phyloP scores from a whole-genome alignment of 768 basidiomycete genomes.

The Auriculariales sp. region DNA sequence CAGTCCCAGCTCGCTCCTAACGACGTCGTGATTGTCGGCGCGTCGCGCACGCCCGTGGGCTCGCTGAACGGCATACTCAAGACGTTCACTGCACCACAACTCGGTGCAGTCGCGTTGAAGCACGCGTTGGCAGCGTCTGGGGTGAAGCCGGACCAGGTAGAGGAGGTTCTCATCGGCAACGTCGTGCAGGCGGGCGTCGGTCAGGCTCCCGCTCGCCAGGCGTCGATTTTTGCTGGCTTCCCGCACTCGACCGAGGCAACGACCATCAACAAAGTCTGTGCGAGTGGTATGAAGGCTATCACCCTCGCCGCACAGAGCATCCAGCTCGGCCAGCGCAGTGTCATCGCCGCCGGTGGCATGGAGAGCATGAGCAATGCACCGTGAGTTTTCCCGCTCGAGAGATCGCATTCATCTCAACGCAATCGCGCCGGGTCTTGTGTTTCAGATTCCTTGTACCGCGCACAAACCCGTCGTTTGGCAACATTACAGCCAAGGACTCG shows the following conservation, averaged over 20 bases:
- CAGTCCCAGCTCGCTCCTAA: slow-evolving; percentile 30
- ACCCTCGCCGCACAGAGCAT: slow-evolving; percentile 89
- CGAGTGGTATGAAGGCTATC: slow-evolving; percentile 90
- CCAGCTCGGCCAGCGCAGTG: slow-evolving; percentile 65
- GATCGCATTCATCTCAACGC: slow-evolving; percentile 2
- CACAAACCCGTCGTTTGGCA: slow-evolving; percentile 72
- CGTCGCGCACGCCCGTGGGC: slow-evolving; percentile 86
- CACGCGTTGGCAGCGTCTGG: slow-evolving; percentile 72
- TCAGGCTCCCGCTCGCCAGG: slow-evolving; percentile 96
- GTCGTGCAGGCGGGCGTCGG: slow-evolving; percentile 96
- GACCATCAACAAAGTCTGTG: slow-evolving; percentile 99
- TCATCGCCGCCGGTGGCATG: slow-evolving; percentile 94
- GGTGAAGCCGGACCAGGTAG: slow-evolving; percentile 68
- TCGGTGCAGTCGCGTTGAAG: slow-evolving; percentile 80
- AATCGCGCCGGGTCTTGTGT: slow-evolving; percentile 4
- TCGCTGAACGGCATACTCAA: slow-evolving; percentile 86
- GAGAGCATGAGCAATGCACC: slow-evolving; percentile 99
- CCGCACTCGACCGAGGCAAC: slow-evolving; percentile 82
- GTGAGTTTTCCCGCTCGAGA: slow-evolving; percentile 34
- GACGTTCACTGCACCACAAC: slow-evolving; percentile 76
- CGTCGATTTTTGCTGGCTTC: slow-evolving; percentile 82
- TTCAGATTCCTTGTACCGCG: slow-evolving; percentile 69
- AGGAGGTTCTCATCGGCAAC: slow-evolving; percentile 95
- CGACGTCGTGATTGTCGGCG: slow-evolving; percentile 89
- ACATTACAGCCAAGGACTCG: slow-evolving; percentile 76